Evolutionary conservation across 352 stramenopile genomes (phyloP), one percentile per base, ranked within the genome.

Genomic region (Globisporangium cylindrosporum): DNA sequence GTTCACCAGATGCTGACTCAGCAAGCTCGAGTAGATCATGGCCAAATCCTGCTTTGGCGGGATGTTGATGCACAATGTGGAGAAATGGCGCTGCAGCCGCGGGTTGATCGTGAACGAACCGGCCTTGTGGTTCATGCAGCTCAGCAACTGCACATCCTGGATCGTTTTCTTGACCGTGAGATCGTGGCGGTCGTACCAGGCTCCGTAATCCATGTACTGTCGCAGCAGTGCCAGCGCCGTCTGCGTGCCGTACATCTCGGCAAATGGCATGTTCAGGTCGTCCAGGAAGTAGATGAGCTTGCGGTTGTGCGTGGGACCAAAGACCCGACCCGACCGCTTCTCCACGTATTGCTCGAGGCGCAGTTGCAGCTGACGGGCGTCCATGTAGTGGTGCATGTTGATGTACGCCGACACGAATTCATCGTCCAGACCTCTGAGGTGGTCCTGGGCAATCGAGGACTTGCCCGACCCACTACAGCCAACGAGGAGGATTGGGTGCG

Each of bases 171-270:
- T 97, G 43, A 91, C 74, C 1, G 82, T 79, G 0, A 97, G 70
- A 49, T 98, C 92, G 7, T 85, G 73, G 0, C 93, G 88, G 66
- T 98, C 93, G 63, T 94, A 98, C 92, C 92, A 98, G 22, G 85
- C 81, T 14, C 79, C 77, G 64, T 98, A 97, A 65, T 98, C 94
- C 77, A 98, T 95, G 69, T 89, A 95, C 70, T 97, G 93, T 2
- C 93, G 80, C 43, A 98, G 62, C 18, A 98, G 73, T 0, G 90
- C 92, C 7, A 97, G 80, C 0, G 93, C 80, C 0, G 93, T 97
- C 62, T 98, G 94, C 2, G 92, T 97, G 8, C 91, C 92, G 66
- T 97, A 98, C 38, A 81, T 71, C 64, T 98, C 92, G 0, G 91
- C 75, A 24, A 79, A 81, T 2, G 92, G 89, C 88, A 97, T 95